Evolutionary conservation across 1,139 yeast genomes (phyloP).

Genomic region (Sugiyamaella novakii): DNA sequence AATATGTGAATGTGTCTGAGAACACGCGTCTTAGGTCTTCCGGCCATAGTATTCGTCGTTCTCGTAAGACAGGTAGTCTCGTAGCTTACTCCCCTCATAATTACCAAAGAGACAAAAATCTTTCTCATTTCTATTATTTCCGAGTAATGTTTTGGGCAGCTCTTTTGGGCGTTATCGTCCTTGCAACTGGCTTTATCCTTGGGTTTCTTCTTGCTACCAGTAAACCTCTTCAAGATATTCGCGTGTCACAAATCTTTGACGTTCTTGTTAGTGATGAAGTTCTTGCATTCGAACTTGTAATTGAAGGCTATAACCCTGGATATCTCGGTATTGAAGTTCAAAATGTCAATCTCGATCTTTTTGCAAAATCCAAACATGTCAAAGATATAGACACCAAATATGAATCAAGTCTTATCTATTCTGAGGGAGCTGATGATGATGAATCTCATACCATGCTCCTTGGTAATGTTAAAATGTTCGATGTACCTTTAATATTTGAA

Average conservation of each 20-base stretch:
- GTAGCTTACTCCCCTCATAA: slow-evolving; percentile 41
- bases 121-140: slow-evolving; percentile 32
- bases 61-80: slow-evolving; percentile 31
- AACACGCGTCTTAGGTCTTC: slow-evolving; percentile 38
- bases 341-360: slow-evolving; percentile 77
- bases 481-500: slow-evolving; percentile 70
- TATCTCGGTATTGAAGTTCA: slow-evolving; percentile 64
- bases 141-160: slow-evolving; percentile 39
- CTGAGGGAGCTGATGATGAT: slow-evolving; percentile 21
- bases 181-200: slow-evolving; percentile 65
- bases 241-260: slow-evolving; percentile 62
- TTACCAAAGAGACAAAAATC: slow-evolving; percentile 33
- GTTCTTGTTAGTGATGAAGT: slow-evolving; percentile 84
- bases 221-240: slow-evolving; percentile 73
- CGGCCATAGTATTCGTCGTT: slow-evolving; percentile 28
- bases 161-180: slow-evolving; percentile 34
- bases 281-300: slow-evolving; percentile 72
- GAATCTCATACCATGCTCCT: slow-evolving; percentile 63
- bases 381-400: slow-evolving; percentile 29
- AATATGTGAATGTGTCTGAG: slow-evolving; percentile 37
- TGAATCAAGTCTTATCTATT: slow-evolving; percentile 13
- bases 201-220: slow-evolving; percentile 88
- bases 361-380: slow-evolving; percentile 74
- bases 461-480: slow-evolving; percentile 68
- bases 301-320: slow-evolving; percentile 87